Percentiles rank a stretch among this genome's conserved stretches.
Conservation (phyloP, 2,329 filamentous ascomycete species). For the Fusarium anguioides region DNA sequence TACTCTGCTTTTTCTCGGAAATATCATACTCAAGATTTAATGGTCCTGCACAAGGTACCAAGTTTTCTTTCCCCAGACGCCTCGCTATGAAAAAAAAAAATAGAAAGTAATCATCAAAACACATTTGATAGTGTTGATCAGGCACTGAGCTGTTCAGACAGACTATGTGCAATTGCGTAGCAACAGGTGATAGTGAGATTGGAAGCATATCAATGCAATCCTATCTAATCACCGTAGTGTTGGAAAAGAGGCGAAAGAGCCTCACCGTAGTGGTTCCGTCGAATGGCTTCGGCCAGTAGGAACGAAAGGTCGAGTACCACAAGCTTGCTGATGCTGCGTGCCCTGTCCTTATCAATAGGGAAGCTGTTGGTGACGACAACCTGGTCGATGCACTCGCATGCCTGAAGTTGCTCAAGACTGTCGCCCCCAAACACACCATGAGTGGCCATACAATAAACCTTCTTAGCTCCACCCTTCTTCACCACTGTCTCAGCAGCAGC, state of each 20-base stretch:
- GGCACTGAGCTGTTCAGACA: constrained; percentile 6
- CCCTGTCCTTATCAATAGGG: constrained; percentile 82
- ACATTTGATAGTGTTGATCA: constrained; percentile 35
- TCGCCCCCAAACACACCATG: constrained; percentile 95
- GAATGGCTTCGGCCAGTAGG: constrained; percentile 89
- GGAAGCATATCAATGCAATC: constrained; percentile 3
- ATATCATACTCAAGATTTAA: constrained; percentile 22
- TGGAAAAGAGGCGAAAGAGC: constrained; percentile 78
- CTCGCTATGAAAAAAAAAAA: constrained; percentile 54
- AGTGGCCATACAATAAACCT: constrained; percentile 97
- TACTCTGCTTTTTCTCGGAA: constrained; percentile 38
- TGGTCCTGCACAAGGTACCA: constrained; percentile 33
- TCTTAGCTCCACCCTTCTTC: constrained; percentile 89
- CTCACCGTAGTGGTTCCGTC: constrained; percentile 96
- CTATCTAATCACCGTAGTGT: constrained; percentile 66
- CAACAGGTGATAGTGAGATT: constrained; percentile 18
- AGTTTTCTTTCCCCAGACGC: constrained; percentile 48
- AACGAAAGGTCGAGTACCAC: constrained; percentile 90
- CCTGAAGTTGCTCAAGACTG: constrained; percentile 88
- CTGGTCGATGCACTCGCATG: constrained; percentile 91
- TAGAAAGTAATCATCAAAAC: constrained; percentile 31
- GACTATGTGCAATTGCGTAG: constrained; percentile 11
- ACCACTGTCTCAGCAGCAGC: constrained; percentile 96
- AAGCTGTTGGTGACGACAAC: constrained; percentile 98
- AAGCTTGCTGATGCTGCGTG: constrained; percentile 80